Evolutionary conservation across 306 rosid species (phyloP), one percentile per base, ranked within the genome.

Genomic region (Crataegus laevigata): DNA sequence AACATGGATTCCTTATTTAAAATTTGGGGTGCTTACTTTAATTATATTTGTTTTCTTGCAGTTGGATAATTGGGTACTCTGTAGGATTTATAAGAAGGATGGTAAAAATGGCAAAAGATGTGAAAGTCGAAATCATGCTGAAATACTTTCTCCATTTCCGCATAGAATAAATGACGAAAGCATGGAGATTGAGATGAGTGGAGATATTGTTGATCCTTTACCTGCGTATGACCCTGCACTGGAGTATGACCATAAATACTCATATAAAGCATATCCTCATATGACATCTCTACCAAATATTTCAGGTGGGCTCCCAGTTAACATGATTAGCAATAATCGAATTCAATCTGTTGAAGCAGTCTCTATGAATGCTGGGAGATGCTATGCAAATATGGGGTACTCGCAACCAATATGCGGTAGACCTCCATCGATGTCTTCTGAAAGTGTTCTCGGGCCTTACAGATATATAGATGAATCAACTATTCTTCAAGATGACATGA

Each of bases 61-160:
- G 76, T 72, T 72, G 76, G 76, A 72, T 72, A 40, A 72, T 24
- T 72, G 76, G 76, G 76, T 72, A 17, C 55, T 58, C 1, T 72
- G 67, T 18, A 58, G 76, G 40, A 72, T 72, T 58, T 72, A 72
- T 26, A 57, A 38, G 68, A 72, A 72, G 17, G 38, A n/a, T 55
- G 24, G 15, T 22, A 36, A 9, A 2, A 58, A 17, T 36, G 42
- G 29, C 3, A 54, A 32, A 22, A 72, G 29, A 72, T 22, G 10
- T 45, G 66, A 72, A 17, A 36, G 2, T 26, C 55, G 1, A 38
- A 72, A 72, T 72, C 55, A 15, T 6, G 19, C 38, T 3, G 66
- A 36, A 34, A 14, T n/a, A 2, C 4, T 8, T 28, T 15, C 22
- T 34, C 25, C 43, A 13, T 30, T 12, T 14, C 5, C 36, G 8